Base-by-base conservation (phyloP, 305 asterid species). In the Solanum hybrid region DNA sequence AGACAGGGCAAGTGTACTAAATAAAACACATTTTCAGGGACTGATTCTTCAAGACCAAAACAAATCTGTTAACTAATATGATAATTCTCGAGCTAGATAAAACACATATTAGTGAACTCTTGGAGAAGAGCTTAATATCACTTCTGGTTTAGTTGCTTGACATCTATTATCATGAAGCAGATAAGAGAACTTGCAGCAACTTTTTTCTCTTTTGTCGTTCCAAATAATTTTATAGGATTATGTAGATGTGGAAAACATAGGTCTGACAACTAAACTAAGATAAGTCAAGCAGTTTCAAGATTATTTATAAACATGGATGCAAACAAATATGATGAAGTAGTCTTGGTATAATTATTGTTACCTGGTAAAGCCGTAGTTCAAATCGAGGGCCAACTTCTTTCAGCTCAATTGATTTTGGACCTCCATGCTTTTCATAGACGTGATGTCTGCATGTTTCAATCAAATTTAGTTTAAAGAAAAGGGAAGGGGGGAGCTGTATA, bases 351-450 rank as follows among this genome's bases (percentile, higher is more conserved):
- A 28, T 31, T 18, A 40, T 39, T 9, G 37, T 89, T 92, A 96
- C 99, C 99, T 96, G 94, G 93, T 95, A 96, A 69, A 95, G 98
- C 88, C 94, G 93, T 92, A 97, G 85, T 90, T 97, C 99, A 92
- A 97, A 96, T 77, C 99, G 97, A 89, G 98, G 99, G 28, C 99
- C 99, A 89, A 97, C 90, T 93, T 97, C 99, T 92, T 95, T 96
- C 92, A 96, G 93, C 71, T 97, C 98, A 83, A 96, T 29, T 74
- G 99, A 96, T 92, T 97, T 97, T 86, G 99, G 97, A 85, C 98
- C 98, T 88, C 97, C 98, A 76, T 90, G 96, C 89, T 95, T 95
- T 92, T 96, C 98, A 90, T 94, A 96, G 67, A 96, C 61, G 93
- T 96, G 99, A 93, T 97, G 96, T 94, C 99, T 97, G 95, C 93